phyloP scores from a whole-genome alignment of 129 eudicot species.

The Arctium minus region DNA sequence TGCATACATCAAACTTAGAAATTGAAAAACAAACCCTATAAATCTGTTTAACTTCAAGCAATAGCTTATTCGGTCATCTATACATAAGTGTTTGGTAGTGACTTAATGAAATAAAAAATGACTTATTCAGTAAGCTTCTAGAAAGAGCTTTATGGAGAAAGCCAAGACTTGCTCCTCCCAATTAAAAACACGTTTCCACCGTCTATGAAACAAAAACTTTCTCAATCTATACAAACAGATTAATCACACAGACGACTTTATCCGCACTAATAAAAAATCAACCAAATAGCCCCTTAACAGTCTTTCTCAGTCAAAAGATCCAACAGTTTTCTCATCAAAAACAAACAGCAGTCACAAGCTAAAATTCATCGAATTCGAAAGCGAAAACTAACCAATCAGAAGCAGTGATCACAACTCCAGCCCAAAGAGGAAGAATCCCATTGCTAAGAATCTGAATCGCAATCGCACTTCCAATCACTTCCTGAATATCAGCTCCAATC shows the following conservation, averaged over 20 bases:
- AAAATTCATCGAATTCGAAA: background rate
- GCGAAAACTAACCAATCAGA: conserved; percentile 70
- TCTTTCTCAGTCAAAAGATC: background rate
- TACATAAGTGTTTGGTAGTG: too few species aligned
- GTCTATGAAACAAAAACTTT: too few species aligned
- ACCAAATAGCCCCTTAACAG: background rate
- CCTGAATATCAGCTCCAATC: conserved; percentile 93
- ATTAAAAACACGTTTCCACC: too few species aligned
- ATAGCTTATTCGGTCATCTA: background rate
- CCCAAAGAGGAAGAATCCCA: conserved; percentile 88
- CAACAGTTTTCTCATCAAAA: background rate
- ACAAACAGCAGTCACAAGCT: background rate
- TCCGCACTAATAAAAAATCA: too few species aligned
- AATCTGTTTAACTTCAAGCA: background rate
- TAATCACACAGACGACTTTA: too few species aligned
- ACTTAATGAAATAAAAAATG: too few species aligned
- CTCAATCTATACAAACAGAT: too few species aligned
- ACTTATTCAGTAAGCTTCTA: too few species aligned
- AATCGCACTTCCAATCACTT: conserved; percentile 94
- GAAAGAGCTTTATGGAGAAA: too few species aligned
- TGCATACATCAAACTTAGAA: background rate
- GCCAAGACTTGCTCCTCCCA: too few species aligned
- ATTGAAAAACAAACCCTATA: background rate
- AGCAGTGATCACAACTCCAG: conserved; percentile 90
- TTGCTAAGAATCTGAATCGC: conserved; percentile 82